phyloP scores from a whole-genome alignment of 2,329 filamentous ascomycete genomes.

The Akanthomyces muscarius region DNA sequence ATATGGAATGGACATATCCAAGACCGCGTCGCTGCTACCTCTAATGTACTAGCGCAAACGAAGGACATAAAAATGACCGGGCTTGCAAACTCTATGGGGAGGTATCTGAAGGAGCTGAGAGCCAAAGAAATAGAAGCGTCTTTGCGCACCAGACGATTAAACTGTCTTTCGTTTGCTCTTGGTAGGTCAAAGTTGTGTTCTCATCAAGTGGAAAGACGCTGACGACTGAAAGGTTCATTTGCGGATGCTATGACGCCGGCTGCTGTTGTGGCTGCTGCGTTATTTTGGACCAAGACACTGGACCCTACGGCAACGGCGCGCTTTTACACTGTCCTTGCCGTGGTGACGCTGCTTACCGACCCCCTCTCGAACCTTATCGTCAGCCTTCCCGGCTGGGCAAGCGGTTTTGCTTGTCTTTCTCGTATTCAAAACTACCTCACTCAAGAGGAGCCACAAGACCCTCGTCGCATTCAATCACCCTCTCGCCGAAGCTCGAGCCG shows the following conservation, averaged over 20 bases:
- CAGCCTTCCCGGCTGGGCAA: not conserved
- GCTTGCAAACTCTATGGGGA: not conserved
- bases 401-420: not conserved
- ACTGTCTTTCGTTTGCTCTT: too few relatives aligned
- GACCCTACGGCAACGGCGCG: not conserved
- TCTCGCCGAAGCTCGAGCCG: too few relatives aligned
- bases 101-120: too few relatives aligned
- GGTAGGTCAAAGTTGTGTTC: too few relatives aligned
- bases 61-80: not conserved
- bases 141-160: too few relatives aligned
- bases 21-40: constrained; percentile 1
- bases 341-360: not conserved
- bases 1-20: constrained; percentile 7
- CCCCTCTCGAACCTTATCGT: not conserved
- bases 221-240: too few relatives aligned
- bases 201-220: too few relatives aligned
- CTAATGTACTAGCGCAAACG: constrained; percentile 6
- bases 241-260: too few relatives aligned
- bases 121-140: too few relatives aligned
- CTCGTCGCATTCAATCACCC: not conserved
- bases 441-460: not conserved
- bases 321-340: constrained; percentile 7
- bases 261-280: too few relatives aligned
- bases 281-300: not conserved
- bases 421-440: constrained; percentile 5